Evolutionary conservation across 2,329 filamentous ascomycete species (phyloP).

Genomic region (Juglanconis oblonga): DNA sequence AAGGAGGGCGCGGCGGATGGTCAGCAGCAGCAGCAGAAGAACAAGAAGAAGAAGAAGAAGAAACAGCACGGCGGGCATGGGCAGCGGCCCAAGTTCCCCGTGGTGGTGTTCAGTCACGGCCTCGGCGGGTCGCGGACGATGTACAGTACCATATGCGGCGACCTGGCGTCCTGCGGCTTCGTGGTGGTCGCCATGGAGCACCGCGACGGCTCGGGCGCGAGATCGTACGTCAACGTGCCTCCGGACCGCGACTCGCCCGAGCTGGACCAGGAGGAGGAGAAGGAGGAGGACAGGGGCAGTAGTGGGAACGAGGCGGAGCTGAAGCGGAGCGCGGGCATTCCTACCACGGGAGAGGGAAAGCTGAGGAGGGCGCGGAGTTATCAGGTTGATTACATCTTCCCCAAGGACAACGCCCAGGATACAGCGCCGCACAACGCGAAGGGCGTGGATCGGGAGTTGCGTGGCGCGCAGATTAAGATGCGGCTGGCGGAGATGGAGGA

Average conservation of each 20-base stretch:
- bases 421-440: slow-evolving; percentile 53
- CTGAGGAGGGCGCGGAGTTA: slow-evolving; percentile 39
- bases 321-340: slow-evolving; percentile 24
- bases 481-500: slow-evolving; percentile 64
- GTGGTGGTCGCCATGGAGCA: slow-evolving; percentile 65
- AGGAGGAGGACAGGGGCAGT: neutral
- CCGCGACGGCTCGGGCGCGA: slow-evolving; percentile 60
- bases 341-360: slow-evolving; percentile 26
- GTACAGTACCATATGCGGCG: slow-evolving; percentile 61
- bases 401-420: slow-evolving; percentile 50
- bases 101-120: slow-evolving; percentile 66
- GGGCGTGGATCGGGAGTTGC: slow-evolving; percentile 58
- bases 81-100: slow-evolving; percentile 44
- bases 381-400: slow-evolving; percentile 61
- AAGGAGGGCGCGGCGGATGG: slow-evolving; percentile 33
- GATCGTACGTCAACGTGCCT: slow-evolving; percentile 58
- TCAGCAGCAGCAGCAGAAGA: slow-evolving; percentile 16
- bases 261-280: slow-evolving; percentile 26
- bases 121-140: slow-evolving; percentile 61
- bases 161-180: slow-evolving; percentile 65
- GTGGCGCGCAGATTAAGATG: slow-evolving; percentile 60
- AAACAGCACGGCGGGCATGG: too few species aligned
- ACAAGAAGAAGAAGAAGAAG: too few species aligned
- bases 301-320: slow-evolving; percentile 14
- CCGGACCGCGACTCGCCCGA: slow-evolving; percentile 34